Base-by-base conservation (phyloP, 306 rosid genomes). In the Datisca glomerata region DNA sequence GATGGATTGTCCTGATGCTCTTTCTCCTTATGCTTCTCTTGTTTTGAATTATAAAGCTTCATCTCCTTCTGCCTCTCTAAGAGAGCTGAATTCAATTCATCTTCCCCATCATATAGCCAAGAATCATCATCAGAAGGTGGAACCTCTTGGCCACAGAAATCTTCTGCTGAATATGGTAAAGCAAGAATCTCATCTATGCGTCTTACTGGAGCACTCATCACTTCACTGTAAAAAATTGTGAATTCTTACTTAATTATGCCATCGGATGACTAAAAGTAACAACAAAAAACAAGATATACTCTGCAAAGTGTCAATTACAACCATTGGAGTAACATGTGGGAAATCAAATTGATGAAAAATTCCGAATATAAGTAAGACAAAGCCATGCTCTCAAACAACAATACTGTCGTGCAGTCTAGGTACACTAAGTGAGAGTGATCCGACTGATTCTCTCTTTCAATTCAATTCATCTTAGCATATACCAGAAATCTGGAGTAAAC, bases 31-130 rank as follows among this genome's bases (percentile, higher is more conserved):
- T 75, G 75, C 68, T 70, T 80, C 67, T 51, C 68, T 48, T 68
- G 80, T 57, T 80, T 73, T 27, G 57, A 63, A 50, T 78, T 72
- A 64, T 66, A 78, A 34, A 54, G 73, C 24, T 80, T 86, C 76
- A 84, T 71, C 75, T 89, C 98, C 76, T 75, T 78, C 51, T 78
- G 96, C 51, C 98, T 80, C 71, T 89, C 86, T 53, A 67, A 36
- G 53, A 89, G 86, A 22, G 76, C 86, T 25, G 75, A 58, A 68
- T 73, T 80, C 59, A 89, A 67, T 32, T 84, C 98, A 24, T 70
- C 95, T 54, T 89, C 98, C 40, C 93, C 98, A 34, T 47, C 29
- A 64, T 84, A 81, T 39, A 84, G 79, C 98, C 94, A 91, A 18
- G 80, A 75, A 66, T 91, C 96, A 48, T 71, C 69, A 47, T 84